Evolutionary conservation across 495 filamentous ascomycete species (phyloP).

Genomic region (Hypomontagnella submonticulosa): DNA sequence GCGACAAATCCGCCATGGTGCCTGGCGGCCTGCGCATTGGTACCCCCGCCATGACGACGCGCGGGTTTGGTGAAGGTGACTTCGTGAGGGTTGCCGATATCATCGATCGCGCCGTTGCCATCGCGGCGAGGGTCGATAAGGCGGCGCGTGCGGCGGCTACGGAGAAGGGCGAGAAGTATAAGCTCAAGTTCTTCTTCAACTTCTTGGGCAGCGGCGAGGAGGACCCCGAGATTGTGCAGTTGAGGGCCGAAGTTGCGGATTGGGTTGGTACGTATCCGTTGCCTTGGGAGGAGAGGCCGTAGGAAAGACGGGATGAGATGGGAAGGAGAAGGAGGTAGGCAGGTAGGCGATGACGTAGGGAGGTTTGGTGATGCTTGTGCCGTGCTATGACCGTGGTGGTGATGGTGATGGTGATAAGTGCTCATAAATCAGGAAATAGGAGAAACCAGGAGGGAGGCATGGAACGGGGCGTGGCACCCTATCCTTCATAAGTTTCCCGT

Average conservation of each 20-base stretch:
- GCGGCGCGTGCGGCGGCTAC: constrained; percentile 79
- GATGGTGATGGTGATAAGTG: too few relatives aligned
- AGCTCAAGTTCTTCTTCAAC: constrained; percentile 86
- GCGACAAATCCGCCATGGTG: constrained; percentile 90
- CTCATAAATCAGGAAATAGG: too few relatives aligned
- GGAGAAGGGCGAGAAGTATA: constrained; percentile 82
- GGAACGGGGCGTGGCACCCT: constrained; percentile 15
- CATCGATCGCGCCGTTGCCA: constrained; percentile 88
- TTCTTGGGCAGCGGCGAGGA: constrained; percentile 85
- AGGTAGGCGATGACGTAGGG: too few relatives aligned
- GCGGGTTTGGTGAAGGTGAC: constrained; percentile 87
- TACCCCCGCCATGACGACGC: constrained; percentile 96
- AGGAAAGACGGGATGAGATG: too few relatives aligned
- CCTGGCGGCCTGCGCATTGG: constrained; percentile 93
- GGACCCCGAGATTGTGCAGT: constrained; percentile 83
- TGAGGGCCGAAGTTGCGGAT: constrained; percentile 90
- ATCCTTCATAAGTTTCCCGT: constrained; percentile 1
- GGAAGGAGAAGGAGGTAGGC: too few relatives aligned
- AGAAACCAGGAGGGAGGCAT: too few relatives aligned
- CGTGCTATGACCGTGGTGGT: too few relatives aligned
- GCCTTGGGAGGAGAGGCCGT: constrained; percentile 72
- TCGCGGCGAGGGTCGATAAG: constrained; percentile 86
- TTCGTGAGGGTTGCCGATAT: constrained; percentile 91
- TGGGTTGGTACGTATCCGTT: constrained; percentile 95
- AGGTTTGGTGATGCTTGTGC: neutral